Evolutionary conservation across 1,284 basidiomycete genomes (phyloP).

Genomic region (Apiotrichum brassicae): DNA sequence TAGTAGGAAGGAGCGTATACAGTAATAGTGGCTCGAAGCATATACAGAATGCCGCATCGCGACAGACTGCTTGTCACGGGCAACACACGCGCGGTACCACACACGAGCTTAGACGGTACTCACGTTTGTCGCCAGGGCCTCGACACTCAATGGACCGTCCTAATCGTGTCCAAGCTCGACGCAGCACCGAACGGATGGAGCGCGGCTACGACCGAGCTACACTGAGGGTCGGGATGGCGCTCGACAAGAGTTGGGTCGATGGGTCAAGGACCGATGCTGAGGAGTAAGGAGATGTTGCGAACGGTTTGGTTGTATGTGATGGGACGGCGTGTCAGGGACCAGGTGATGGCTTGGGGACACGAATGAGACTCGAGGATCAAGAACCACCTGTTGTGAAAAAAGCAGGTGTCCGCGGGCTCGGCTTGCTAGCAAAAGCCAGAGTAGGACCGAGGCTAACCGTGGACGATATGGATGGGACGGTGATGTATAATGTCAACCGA

Average conservation of each 20-base stretch:
- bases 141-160: constrained; percentile 14
- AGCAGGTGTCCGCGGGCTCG: background rate
- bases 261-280: background rate
- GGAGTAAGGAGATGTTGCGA: background rate
- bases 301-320: too few relatives aligned
- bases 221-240: background rate
- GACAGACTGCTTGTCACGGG: background rate
- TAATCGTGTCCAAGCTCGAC: constrained; percentile 8
- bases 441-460: too few relatives aligned
- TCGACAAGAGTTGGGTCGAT: background rate
- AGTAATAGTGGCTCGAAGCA: too few relatives aligned
- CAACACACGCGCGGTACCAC: background rate
- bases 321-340: background rate
- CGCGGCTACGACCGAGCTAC: background rate
- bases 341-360: background rate
- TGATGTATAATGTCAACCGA: too few relatives aligned
- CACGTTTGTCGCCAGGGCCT: constrained; percentile 23
- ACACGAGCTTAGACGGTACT: constrained; percentile 2
- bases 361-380: background rate
- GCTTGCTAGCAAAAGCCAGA: too few relatives aligned
- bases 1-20: too few relatives aligned
- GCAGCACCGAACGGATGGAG: background rate
- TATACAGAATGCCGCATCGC: too few relatives aligned
- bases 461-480: too few relatives aligned
- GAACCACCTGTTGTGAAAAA: background rate